Percentiles rank a stretch among this genome's conserved stretches.
phyloP scores from a whole-genome alignment of 1,284 basidiomycete species.

The Ganoderma meredithae region DNA sequence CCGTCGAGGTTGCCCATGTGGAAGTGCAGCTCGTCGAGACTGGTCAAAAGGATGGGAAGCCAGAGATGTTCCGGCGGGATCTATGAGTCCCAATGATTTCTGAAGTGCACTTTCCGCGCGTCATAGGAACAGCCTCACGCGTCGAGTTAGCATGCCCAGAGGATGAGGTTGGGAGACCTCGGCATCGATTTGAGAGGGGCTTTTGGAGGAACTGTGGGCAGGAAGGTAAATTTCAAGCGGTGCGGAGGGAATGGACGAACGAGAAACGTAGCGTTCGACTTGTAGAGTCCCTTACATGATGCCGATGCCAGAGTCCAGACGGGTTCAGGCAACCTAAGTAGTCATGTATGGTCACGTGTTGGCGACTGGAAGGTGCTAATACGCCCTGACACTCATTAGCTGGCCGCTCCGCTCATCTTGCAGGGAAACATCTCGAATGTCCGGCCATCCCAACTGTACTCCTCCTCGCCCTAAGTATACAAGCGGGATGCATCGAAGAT shows the following conservation, averaged over 20 bases:
- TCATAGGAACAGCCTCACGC: conserved; percentile 36
- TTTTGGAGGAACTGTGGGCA: conserved; percentile 1
- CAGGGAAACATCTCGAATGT: no score
- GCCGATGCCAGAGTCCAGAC: no score
- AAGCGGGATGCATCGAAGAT: no score
- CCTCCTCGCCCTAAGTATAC: no score
- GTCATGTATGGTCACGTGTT: conserved; percentile 29
- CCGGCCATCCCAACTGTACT: no score
- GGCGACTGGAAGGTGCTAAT: conserved; percentile 2
- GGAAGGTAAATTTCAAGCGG: neutral
- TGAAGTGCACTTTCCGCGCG: conserved; percentile 41
- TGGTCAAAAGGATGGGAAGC: conserved; percentile 41
- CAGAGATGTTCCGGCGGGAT: conserved; percentile 22
- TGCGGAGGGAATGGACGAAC: neutral
- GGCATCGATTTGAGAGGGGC: conserved; percentile 12
- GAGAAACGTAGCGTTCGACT: neutral
- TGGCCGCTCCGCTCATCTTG: no score
- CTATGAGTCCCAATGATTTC: conserved; percentile 40
- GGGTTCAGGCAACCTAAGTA: conserved; percentile 1
- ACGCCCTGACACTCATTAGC: no score
- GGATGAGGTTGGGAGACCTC: conserved; percentile 29
- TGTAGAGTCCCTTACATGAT: no score
- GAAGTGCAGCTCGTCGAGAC: conserved; percentile 44
- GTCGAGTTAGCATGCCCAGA: conserved; percentile 35
- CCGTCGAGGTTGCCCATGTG: conserved; percentile 43